These are phyloP conservation scores for Aspergillus niger DNA, from an alignment of 2,329 filamentous ascomycete genomes.

Conservation along the genomic window DNA sequence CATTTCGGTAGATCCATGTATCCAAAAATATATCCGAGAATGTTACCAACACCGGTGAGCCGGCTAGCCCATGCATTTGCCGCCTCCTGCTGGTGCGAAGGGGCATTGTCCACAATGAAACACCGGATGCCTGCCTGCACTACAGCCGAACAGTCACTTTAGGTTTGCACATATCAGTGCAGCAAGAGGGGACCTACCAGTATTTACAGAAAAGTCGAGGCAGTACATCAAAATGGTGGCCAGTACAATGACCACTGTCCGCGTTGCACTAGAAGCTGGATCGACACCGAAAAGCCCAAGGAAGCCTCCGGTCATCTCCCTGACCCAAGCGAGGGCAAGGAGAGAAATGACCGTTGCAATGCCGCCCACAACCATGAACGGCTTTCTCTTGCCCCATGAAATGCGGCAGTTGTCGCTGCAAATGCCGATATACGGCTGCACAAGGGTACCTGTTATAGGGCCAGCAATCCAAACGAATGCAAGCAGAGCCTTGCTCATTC, in stretches of 20 bases:
- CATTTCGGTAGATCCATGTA: constrained; percentile 75
- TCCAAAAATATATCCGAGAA: constrained; percentile 84
- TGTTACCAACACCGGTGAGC: constrained; percentile 83
- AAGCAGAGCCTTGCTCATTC: constrained; percentile 79
- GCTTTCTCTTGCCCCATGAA: constrained; percentile 75
- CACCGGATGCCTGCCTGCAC: constrained; percentile 90
- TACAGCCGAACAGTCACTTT: constrained; percentile 25
- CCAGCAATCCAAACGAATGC: constrained; percentile 84
- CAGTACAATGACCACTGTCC: constrained; percentile 68
- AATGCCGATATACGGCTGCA: constrained; percentile 82
- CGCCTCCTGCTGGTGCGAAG: constrained; percentile 87
- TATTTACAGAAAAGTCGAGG: constrained; percentile 93
- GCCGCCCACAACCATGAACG: constrained; percentile 75
- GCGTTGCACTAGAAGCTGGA: constrained; percentile 64
- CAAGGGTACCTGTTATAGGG: constrained; percentile 73
- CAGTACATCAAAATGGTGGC: constrained; percentile 87
- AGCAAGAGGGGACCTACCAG: constrained; percentile 54
- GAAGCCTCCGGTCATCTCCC: constrained; percentile 69
- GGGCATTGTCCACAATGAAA: constrained; percentile 91
- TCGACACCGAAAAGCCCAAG: constrained; percentile 71
- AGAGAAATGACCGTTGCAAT: constrained; percentile 67
- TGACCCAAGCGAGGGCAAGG: constrained; percentile 72
- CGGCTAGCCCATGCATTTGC: constrained; percentile 95
- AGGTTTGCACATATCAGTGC: not conserved
- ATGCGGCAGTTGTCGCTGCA: constrained; percentile 75